These are phyloP conservation scores for Colletotrichum magnum DNA, from an alignment of 2,329 filamentous ascomycete genomes.

Conservation along the genomic window DNA sequence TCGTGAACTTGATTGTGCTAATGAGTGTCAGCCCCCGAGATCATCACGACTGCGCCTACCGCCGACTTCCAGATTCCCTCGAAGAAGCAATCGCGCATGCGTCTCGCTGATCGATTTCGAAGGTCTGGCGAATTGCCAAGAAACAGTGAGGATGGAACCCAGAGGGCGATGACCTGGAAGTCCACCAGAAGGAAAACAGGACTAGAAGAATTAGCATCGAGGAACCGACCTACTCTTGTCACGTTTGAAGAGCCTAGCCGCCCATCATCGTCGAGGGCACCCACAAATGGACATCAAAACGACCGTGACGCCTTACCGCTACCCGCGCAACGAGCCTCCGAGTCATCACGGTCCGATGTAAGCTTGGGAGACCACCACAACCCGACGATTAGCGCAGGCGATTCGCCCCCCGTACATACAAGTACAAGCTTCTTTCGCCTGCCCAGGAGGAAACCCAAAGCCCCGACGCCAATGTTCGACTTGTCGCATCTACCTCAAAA, in stretches of 20 bases:
- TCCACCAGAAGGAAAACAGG: conserved; percentile 56
- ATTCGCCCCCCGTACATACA: conserved; percentile 60
- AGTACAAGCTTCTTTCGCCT: conserved; percentile 86
- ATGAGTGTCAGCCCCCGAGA: conserved; percentile 70
- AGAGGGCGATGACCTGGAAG: conserved; percentile 48
- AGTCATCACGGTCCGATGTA: conserved; percentile 91
- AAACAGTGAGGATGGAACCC: conserved; percentile 37
- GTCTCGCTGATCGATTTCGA: conserved; percentile 66
- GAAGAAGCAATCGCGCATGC: conserved; percentile 70
- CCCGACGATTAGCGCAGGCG: conserved; percentile 73
- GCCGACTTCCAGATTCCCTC: conserved; percentile 69
- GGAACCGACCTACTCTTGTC: conserved; percentile 48
- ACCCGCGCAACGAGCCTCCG: conserved; percentile 51
- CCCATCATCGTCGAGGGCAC: conserved; percentile 56
- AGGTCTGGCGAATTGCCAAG: conserved; percentile 65
- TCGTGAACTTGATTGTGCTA: conserved; percentile 19
- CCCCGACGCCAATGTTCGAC: conserved; percentile 84
- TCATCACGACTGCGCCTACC: conserved; percentile 94
- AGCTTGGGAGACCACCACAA: conserved; percentile 79
- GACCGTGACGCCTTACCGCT: conserved; percentile 30
- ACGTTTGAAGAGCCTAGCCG: conserved; percentile 72
- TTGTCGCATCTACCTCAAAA: conserved; percentile 87
- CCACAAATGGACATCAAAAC: conserved; percentile 25
- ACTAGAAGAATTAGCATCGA: conserved; percentile 43
- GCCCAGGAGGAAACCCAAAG: conserved; percentile 81